These are phyloP conservation scores for Trametes cinnabarina DNA, from an alignment of 768 basidiomycete genomes.

Conservation along the genomic window DNA sequence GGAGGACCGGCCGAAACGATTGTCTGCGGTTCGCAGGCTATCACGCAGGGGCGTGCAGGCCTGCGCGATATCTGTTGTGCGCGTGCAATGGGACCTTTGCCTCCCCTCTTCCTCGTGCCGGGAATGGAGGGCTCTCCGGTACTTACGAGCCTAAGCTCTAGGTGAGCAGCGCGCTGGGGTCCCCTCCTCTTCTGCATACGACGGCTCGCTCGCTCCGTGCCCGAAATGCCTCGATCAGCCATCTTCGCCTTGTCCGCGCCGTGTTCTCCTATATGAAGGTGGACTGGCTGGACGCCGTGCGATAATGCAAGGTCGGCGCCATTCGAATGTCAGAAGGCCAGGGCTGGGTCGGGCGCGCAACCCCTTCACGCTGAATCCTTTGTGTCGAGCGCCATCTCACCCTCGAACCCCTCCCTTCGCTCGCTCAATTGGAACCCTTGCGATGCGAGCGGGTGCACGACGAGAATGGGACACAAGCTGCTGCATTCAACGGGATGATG, in stretches of 20 bases:
- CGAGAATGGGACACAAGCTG: background rate
- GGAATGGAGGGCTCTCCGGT: conserved; percentile 18
- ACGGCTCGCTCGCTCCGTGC: conserved; percentile 5
- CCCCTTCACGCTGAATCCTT: background rate
- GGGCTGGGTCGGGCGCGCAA: background rate
- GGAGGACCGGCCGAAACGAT: conserved; percentile 8
- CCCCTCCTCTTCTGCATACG: background rate
- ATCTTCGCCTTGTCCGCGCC: conserved; percentile 13
- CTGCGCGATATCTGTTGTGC: background rate
- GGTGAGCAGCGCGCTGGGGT: background rate
- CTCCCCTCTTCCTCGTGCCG: conserved; percentile 30
- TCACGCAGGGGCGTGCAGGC: conserved; percentile 19
- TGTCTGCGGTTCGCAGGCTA: conserved; percentile 8
- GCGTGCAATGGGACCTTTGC: conserved; percentile 10
- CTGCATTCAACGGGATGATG: background rate
- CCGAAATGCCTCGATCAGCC: conserved; percentile 2
- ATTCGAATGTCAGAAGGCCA: background rate
- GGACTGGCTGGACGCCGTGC: conserved; percentile 4
- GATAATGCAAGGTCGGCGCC: background rate
- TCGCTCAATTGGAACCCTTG: too few species aligned
- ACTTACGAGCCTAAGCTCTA: background rate
- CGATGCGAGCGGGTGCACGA: background rate
- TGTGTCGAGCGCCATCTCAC: background rate
- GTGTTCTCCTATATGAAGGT: conserved; percentile 19
- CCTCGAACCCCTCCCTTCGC: background rate